A percentile compares a stretch with the other conserved stretches of the same genome.
phyloP scores from a whole-genome alignment of 73 alveolate species.

The Paramecium sexaurelia region DNA sequence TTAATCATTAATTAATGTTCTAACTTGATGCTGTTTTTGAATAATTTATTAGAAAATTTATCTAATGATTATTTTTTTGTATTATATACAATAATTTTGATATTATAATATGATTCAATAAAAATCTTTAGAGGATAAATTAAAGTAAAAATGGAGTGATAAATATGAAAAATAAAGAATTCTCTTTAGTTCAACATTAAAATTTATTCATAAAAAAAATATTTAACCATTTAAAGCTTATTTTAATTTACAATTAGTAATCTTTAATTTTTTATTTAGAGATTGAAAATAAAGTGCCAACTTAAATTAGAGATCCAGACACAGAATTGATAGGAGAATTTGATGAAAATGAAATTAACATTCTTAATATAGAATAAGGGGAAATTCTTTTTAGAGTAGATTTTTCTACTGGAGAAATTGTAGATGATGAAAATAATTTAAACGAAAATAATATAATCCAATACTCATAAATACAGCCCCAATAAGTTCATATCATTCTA shows the following conservation, averaged over 20 bases:
- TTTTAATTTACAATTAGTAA: conserved; percentile 41
- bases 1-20: background rate
- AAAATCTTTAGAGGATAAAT: background rate
- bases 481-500: conserved; percentile 45
- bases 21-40: background rate
- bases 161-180: conserved; percentile 15
- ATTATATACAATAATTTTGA: background rate
- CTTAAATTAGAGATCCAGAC: conserved; percentile 35
- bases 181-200: conserved; percentile 22
- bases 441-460: background rate
- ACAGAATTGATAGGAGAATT: conserved; percentile 40
- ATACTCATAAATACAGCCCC: conserved; percentile 2
- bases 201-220: background rate
- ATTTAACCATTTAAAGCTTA: background rate
- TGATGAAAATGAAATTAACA: background rate
- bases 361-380: background rate
- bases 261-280: background rate
- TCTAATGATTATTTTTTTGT: background rate
- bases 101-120: conserved; percentile 2
- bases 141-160: conserved; percentile 22
- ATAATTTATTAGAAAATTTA: background rate
- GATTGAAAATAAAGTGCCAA: conserved; percentile 42
- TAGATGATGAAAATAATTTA: background rate
- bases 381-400: conserved; percentile 7
- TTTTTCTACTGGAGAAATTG: background rate